Percentiles rank a stretch among this genome's conserved stretches.
Evolutionary conservation across 1,139 yeast genomes (phyloP).

Genomic region (Geotrichum australiense): DNA sequence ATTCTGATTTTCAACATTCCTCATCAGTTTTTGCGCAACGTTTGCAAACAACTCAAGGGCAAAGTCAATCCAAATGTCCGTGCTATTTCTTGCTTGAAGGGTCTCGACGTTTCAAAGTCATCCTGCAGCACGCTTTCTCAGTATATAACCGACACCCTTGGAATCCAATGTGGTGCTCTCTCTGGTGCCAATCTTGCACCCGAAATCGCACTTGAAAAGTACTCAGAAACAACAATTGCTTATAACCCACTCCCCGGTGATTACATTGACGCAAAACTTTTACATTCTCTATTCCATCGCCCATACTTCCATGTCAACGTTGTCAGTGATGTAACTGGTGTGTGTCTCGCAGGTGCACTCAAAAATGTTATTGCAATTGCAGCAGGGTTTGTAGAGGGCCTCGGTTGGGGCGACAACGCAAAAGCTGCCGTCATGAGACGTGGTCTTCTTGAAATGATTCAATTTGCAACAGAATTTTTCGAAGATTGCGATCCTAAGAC

Average conservation of each 20-base stretch:
- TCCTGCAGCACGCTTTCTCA: slow-evolving; percentile 77
- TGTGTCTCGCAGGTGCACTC: slow-evolving; percentile 89
- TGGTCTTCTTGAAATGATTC: slow-evolving; percentile 80
- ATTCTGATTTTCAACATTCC: slow-evolving; percentile 86
- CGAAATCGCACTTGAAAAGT: slow-evolving; percentile 86
- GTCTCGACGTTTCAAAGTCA: slow-evolving; percentile 72
- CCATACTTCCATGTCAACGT: slow-evolving; percentile 93
- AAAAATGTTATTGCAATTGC: slow-evolving; percentile 90
- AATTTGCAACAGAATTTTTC: slow-evolving; percentile 69
- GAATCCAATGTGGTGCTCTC: slow-evolving; percentile 85
- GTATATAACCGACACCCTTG: slow-evolving; percentile 66
- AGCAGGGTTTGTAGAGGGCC: slow-evolving; percentile 92
- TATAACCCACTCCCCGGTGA: slow-evolving; percentile 52
- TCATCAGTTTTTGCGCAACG: slow-evolving; percentile 65
- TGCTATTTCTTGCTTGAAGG: slow-evolving; percentile 91
- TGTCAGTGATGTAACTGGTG: slow-evolving; percentile 86
- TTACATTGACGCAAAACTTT: slow-evolving; percentile 63
- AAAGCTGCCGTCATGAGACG: slow-evolving; percentile 94
- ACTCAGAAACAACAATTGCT: slow-evolving; percentile 94
- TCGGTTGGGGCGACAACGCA: slow-evolving; percentile 98
- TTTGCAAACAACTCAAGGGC: slow-evolving; percentile 70
- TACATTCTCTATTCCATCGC: slow-evolving; percentile 78
- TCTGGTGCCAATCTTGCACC: slow-evolving; percentile 95
- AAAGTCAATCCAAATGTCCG: slow-evolving; percentile 59
- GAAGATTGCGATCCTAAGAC: slow-evolving; percentile 68